Evolutionary conservation across 2,329 filamentous ascomycete genomes (phyloP).

Genomic region (Colletotrichum plurivorum): DNA sequence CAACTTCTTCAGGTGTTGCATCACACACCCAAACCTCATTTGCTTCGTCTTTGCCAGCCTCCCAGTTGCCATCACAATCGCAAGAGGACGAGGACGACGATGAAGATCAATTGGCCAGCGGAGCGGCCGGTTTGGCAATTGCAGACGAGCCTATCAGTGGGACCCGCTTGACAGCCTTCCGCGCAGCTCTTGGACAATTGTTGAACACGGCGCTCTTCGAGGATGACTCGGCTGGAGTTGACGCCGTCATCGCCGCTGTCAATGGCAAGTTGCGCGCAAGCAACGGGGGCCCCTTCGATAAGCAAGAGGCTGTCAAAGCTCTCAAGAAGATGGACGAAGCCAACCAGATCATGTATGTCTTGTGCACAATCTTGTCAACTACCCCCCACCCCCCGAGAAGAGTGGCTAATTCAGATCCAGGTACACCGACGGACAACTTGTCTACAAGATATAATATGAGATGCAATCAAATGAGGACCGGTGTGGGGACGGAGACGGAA

Average conservation of each 20-base stretch:
- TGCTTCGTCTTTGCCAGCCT: constrained; percentile 84
- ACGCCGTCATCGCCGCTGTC: constrained; percentile 82
- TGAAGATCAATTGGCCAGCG: constrained; percentile 60
- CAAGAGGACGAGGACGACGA: constrained; percentile 57
- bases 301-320: constrained; percentile 81
- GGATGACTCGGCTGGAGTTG: constrained; percentile 85
- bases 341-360: constrained; percentile 92
- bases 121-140: constrained; percentile 59
- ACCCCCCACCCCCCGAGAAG: background rate
- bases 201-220: constrained; percentile 88
- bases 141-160: constrained; percentile 67
- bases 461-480: background rate
- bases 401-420: constrained; percentile 49
- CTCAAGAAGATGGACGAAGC: constrained; percentile 83
- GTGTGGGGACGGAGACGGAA: constrained; percentile 20
- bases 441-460: constrained; percentile 75
- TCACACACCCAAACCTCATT: constrained; percentile 72
- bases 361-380: background rate
- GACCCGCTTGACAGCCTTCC: constrained; percentile 80
- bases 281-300: constrained; percentile 73
- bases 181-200: constrained; percentile 84
- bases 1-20: constrained; percentile 53
- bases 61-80: constrained; percentile 71
- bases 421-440: constrained; percentile 73
- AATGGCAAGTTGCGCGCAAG: constrained; percentile 76